Evolutionary conservation across 75 land plant species (phyloP).

Genomic region (Sequoiadendron giganteum): DNA sequence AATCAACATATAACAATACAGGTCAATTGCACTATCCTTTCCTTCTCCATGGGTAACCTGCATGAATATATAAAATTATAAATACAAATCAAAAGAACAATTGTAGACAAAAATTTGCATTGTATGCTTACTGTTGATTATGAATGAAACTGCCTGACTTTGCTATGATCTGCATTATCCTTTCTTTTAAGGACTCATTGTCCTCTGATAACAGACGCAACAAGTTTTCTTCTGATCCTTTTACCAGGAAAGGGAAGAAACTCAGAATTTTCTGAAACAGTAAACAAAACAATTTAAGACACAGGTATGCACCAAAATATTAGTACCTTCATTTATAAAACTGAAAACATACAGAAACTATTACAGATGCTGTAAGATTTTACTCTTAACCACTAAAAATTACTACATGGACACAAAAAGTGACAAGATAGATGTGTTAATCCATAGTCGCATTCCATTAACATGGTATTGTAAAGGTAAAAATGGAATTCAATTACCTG

Average conservation of each 20-base stretch:
- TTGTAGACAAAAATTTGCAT: background rate
- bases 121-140: constrained; percentile 31
- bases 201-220: constrained; percentile 44
- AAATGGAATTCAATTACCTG: no score
- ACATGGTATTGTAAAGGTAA: no score
- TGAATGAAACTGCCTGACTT: constrained; percentile 64
- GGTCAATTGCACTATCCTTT: background rate
- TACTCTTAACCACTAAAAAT: background rate
- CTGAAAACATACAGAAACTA: background rate
- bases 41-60: no score
- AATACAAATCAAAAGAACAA: background rate
- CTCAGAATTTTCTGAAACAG: constrained; percentile 49
- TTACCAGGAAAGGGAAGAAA: constrained; percentile 59
- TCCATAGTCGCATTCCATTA: background rate
- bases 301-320: background rate
- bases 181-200: constrained; percentile 35
- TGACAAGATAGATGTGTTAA: background rate
- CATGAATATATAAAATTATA: background rate
- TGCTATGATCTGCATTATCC: constrained; percentile 58
- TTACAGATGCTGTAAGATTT: background rate
- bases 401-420: background rate
- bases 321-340: no score
- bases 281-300: background rate
- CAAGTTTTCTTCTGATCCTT: constrained; percentile 57
- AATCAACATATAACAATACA: background rate